phyloP scores from a whole-genome alignment of 768 basidiomycete species.

The Suillus subluteus region DNA sequence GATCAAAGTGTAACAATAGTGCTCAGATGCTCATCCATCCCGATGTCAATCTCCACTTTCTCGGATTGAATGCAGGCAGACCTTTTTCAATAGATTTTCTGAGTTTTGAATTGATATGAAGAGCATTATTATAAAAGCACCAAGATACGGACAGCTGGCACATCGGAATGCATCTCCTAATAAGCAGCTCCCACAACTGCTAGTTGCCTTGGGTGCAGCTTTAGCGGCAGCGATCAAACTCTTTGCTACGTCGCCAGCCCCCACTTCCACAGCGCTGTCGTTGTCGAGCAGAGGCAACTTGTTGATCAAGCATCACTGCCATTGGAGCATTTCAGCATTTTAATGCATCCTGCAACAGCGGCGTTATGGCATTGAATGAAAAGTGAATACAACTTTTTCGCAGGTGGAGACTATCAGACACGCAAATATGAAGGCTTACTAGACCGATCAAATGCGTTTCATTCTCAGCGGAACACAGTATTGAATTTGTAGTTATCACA shows the following conservation, averaged over 20 bases:
- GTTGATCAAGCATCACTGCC: too few relatives aligned
- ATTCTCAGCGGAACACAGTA: not conserved
- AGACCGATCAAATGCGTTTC: not conserved
- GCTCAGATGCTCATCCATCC: conserved; percentile 83
- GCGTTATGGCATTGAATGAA: too few relatives aligned
- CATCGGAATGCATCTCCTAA: conserved; percentile 98
- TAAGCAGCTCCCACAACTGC: conserved; percentile 97
- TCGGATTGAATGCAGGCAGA: conserved; percentile 96
- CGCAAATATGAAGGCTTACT: not conserved
- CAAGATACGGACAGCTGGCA: conserved; percentile 92
- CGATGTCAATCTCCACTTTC: conserved; percentile 90
- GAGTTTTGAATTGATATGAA: conserved; percentile 15
- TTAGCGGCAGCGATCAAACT: conserved; percentile 66
- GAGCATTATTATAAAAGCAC: conserved; percentile 51
- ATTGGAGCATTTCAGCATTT: too few relatives aligned
- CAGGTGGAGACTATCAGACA: not conserved
- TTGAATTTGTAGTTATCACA: not conserved
- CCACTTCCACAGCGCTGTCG: conserved; percentile 60
- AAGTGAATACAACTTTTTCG: too few relatives aligned
- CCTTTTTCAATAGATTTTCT: conserved; percentile 51
- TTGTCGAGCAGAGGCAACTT: conserved; percentile 50
- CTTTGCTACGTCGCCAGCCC: conserved; percentile 61
- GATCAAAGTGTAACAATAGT: not conserved
- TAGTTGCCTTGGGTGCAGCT: conserved; percentile 85
- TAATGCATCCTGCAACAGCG: too few relatives aligned